Evolutionary conservation across 805 yeast species (phyloP).

Genomic region (Zygosaccharomyces pseudorouxii): DNA sequence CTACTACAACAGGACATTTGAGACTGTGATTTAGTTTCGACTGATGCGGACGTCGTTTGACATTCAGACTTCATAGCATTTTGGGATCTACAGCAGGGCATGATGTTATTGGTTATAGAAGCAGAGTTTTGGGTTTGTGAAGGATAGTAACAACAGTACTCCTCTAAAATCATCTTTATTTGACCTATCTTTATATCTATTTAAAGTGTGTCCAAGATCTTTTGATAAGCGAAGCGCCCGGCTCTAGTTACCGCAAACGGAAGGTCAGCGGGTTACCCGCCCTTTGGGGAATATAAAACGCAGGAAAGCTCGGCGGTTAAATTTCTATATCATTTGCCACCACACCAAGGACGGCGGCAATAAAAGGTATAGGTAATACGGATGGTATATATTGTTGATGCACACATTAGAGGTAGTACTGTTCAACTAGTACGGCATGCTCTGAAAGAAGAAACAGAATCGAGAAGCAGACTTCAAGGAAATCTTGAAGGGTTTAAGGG

Average conservation of each 20-base stretch:
- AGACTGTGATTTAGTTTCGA: neutral
- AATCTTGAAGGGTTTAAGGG: neutral
- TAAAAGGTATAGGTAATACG: neutral
- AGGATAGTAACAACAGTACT: no score
- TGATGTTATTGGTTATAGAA: neutral
- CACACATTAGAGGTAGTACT: conserved; percentile 15
- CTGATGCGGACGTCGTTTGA: neutral
- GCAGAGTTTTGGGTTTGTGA: neutral
- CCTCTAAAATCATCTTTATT: neutral
- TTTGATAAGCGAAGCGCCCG: conserved; percentile 1
- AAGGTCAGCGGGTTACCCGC: neutral
- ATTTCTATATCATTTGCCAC: neutral
- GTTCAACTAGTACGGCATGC: conserved; percentile 12
- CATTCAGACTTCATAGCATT: neutral
- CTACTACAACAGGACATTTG: conserved; percentile 11
- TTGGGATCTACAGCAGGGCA: conserved; percentile 11
- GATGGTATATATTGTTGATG: conserved; percentile 21
- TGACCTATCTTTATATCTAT: conserved; percentile 5
- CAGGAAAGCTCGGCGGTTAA: conserved; percentile 5
- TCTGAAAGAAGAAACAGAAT: conserved; percentile 8
- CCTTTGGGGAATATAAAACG: conserved; percentile 1
- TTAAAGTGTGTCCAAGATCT: neutral
- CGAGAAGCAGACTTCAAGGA: conserved; percentile 3
- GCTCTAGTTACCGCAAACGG: conserved; percentile 5
- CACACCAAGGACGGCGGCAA: neutral